These are phyloP conservation scores for Suhomyces prunicola DNA, from an alignment of 805 yeast species.

Conservation along the genomic window DNA sequence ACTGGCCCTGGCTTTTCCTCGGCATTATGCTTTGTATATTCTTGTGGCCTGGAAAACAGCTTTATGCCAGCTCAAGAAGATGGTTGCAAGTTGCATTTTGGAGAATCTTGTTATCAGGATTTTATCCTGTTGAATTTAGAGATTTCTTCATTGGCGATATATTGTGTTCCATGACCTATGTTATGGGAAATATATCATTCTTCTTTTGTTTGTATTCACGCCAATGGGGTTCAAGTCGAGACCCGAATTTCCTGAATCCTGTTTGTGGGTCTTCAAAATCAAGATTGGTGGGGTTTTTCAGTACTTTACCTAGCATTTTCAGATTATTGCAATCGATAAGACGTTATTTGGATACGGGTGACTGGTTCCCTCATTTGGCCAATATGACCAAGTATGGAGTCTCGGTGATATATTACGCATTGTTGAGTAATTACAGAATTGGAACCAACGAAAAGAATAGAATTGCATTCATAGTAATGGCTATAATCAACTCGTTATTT, in stretches of 20 bases:
- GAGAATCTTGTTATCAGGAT: constrained; percentile 75
- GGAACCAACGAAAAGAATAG: constrained; percentile 40
- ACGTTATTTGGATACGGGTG: constrained; percentile 90
- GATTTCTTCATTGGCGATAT: constrained; percentile 94
- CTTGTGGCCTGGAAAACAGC: constrained; percentile 58
- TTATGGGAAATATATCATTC: constrained; percentile 79
- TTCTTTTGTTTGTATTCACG: constrained; percentile 80
- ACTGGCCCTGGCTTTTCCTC: constrained; percentile 78
- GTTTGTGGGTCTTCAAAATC: constrained; percentile 79
- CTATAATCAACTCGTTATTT: constrained; percentile 65
- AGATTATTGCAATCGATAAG: constrained; percentile 87
- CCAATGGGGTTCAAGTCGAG: constrained; percentile 55
- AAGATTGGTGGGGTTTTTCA: constrained; percentile 73
- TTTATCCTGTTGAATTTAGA: constrained; percentile 91
- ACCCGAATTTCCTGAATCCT: constrained; percentile 18
- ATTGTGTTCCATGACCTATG: constrained; percentile 81
- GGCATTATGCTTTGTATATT: constrained; percentile 49
- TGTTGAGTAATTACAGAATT: constrained; percentile 77
- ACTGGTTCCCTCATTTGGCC: constrained; percentile 94
- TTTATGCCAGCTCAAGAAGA: constrained; percentile 60
- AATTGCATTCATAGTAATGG: constrained; percentile 68
- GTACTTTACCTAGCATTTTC: constrained; percentile 85
- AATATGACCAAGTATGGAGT: constrained; percentile 76
- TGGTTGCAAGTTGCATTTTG: constrained; percentile 75
- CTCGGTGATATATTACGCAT: constrained; percentile 64